Evolutionary conservation across 768 basidiomycete genomes (phyloP).

Genomic region (Polyporus arcularius): DNA sequence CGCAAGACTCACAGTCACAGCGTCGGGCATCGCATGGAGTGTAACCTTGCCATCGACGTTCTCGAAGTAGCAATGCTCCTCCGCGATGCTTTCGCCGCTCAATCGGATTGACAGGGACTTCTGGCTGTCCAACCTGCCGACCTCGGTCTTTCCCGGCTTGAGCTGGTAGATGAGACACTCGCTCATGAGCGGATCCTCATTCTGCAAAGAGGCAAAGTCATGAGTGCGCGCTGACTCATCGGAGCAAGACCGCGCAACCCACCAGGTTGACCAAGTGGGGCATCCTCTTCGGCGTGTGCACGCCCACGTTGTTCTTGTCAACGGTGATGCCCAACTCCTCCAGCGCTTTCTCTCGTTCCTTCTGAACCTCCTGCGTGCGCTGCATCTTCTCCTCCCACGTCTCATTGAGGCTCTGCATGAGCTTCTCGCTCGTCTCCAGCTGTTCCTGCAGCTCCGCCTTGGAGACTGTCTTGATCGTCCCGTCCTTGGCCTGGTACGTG

Average conservation of each 20-base stretch:
- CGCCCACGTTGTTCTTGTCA: constrained; percentile 94
- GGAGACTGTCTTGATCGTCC: constrained; percentile 91
- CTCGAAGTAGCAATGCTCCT: constrained; percentile 92
- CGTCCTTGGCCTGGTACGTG: constrained; percentile 90
- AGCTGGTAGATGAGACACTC: constrained; percentile 94
- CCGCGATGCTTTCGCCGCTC: constrained; percentile 87
- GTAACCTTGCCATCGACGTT: constrained; percentile 84
- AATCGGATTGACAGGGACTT: constrained; percentile 86
- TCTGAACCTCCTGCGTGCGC: constrained; percentile 92
- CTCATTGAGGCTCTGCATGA: constrained; percentile 91
- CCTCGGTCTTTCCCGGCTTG: constrained; percentile 82
- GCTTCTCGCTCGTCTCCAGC: constrained; percentile 91
- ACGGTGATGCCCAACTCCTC: constrained; percentile 98
- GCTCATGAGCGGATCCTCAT: constrained; percentile 86
- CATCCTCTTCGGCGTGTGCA: constrained; percentile 98
- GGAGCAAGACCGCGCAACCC: constrained; percentile 36
- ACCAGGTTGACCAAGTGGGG: constrained; percentile 93
- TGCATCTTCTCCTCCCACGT: constrained; percentile 96
- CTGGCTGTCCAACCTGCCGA: constrained; percentile 85
- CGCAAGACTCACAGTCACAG: constrained; percentile 69
- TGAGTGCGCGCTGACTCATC: background rate
- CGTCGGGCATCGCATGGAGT: constrained; percentile 75
- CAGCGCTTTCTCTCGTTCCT: constrained; percentile 94
- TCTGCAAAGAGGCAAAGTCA: background rate
- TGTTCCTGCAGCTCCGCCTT: constrained; percentile 98